These are phyloP conservation scores for Aspergillus sp. DNA, from an alignment of 2,329 filamentous ascomycete genomes.

Conservation along the genomic window DNA sequence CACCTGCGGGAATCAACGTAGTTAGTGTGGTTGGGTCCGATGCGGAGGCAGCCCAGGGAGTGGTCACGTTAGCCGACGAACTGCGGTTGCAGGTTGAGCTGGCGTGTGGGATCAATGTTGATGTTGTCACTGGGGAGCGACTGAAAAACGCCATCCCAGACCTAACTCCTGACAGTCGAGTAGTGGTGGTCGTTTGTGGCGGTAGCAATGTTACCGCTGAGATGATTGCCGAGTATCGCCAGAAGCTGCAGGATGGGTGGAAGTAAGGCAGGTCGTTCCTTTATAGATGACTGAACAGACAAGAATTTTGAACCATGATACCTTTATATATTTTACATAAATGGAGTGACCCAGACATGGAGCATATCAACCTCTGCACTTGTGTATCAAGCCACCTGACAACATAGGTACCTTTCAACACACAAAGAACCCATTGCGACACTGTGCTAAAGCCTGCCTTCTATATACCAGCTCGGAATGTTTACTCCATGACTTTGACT, in stretches of 20 bases:
- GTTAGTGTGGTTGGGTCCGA: constrained; percentile 64
- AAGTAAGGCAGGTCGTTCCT: not conserved
- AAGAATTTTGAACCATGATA: too few relatives aligned
- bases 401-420: too few relatives aligned
- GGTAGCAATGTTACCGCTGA: constrained; percentile 52
- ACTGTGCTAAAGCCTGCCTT: too few relatives aligned
- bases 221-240: constrained; percentile 50
- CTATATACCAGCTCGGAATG: too few relatives aligned
- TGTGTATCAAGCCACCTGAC: too few relatives aligned
- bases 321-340: too few relatives aligned
- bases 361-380: too few relatives aligned
- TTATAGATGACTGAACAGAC: too few relatives aligned
- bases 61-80: constrained; percentile 73
- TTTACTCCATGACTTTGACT: too few relatives aligned
- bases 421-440: too few relatives aligned
- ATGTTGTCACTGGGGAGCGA: constrained; percentile 22
- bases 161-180: constrained; percentile 28
- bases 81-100: constrained; percentile 74
- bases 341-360: too few relatives aligned
- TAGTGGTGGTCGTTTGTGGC: constrained; percentile 37
- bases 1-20: constrained; percentile 43
- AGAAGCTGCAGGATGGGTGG: constrained; percentile 37
- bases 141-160: constrained; percentile 25
- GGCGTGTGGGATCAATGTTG: constrained; percentile 76
- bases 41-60: constrained; percentile 72